A percentile compares a stretch with the other conserved stretches of the same genome.
These are phyloP conservation scores for Hypoxylon sp. DNA, from an alignment of 2,329 filamentous ascomycete genomes.

Conservation along the genomic window DNA sequence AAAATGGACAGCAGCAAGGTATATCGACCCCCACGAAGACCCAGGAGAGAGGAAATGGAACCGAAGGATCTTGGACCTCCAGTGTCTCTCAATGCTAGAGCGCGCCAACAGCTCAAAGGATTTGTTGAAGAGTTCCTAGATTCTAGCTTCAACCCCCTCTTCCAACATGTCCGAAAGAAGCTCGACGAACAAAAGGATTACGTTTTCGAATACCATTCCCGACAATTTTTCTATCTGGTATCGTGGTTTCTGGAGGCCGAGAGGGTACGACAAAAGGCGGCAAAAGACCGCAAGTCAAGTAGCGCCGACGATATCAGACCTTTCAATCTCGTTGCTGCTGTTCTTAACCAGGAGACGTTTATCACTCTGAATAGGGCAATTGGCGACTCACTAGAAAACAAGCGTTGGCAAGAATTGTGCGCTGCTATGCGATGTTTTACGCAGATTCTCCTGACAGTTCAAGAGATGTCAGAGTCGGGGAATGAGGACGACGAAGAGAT, in stretches of 20 bases:
- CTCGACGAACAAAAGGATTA: constrained; percentile 92
- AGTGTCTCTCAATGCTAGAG: constrained; percentile 77
- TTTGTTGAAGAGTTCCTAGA: constrained; percentile 97
- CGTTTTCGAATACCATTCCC: constrained; percentile 80
- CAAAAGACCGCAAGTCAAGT: constrained; percentile 61
- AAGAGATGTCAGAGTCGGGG: constrained; percentile 88
- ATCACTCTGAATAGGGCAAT: constrained; percentile 88
- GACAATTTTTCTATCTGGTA: constrained; percentile 92
- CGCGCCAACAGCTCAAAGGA: constrained; percentile 80
- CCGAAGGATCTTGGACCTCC: constrained; percentile 83
- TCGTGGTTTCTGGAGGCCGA: constrained; percentile 95
- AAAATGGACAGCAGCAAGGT: constrained; percentile 95
- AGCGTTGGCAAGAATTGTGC: constrained; percentile 88
- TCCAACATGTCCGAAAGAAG: constrained; percentile 86
- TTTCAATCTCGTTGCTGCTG: constrained; percentile 88
- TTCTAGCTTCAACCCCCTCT: constrained; percentile 93
- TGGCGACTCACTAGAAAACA: constrained; percentile 82
- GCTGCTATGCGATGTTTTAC: constrained; percentile 95
- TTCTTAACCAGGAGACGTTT: constrained; percentile 95
- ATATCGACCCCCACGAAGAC: constrained; percentile 83
- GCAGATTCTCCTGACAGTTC: constrained; percentile 91
- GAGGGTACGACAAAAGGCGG: constrained; percentile 74
- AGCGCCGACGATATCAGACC: constrained; percentile 73
- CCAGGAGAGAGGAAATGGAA: constrained; percentile 72
- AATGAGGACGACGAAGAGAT: constrained; percentile 97